Evolutionary conservation across 495 filamentous ascomycete genomes (phyloP), one percentile per base, ranked within the genome.

Genomic region (Penicillium turbatum): DNA sequence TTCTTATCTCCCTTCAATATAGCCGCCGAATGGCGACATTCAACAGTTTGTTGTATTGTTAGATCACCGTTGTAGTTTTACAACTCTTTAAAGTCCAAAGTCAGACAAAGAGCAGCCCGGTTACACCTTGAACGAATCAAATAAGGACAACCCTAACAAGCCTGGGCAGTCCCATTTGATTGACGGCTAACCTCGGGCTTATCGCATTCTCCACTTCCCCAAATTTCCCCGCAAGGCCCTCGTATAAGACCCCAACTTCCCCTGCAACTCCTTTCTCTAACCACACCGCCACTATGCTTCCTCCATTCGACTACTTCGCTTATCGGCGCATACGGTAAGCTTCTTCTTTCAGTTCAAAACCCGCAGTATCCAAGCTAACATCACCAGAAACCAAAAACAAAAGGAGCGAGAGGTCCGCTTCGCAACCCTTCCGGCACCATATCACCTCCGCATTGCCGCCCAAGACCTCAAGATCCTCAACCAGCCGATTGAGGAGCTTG

Each of bases 401-500:
- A 60, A 77, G 34, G 82, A 93, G 59, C 88, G 93, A 15, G 73
- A 77, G 6, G 65, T 76, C 19, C 81, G 86, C 31, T 88, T 97
- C 58, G 72, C 79, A 31, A 74, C 79, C 8, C 81, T 98, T 6
- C 77, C 84, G 0, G 0, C 54, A 74, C 6, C 62, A 64, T 97
- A 97, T 73, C 86, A 82, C 40, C 71, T 67, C 15, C 72, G 83
- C 10, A 77, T 95, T 51, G 81, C 82, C 1, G 29, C 67, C 1
- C 27, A 69, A 10, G 90, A 97, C 46, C 77, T 78, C 17, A 63
- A 72, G 0, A 85, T 89, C 41, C 77, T 97, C 45, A 74, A 84
- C 29, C 84, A 84, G 51, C 83, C 89, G 19, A 91, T 97, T 55
- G 80, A 86, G 37, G 71, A 86, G 44, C 79, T 97, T 16, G 90